These are phyloP conservation scores for Citrus inodora DNA, from an alignment of 345 rosid species.

Conservation along the genomic window DNA sequence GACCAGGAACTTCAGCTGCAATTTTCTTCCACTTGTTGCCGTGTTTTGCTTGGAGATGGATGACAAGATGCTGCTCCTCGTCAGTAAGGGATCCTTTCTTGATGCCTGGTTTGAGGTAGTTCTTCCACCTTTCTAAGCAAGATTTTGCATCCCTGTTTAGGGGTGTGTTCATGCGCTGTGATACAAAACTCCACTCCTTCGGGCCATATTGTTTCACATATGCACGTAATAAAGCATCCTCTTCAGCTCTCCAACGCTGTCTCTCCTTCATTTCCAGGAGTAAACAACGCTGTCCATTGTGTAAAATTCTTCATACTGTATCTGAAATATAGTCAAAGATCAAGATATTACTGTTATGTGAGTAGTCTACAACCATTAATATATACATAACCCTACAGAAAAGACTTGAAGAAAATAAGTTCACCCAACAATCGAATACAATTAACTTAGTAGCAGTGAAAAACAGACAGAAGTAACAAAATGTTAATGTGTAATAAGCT, in stretches of 20 bases:
- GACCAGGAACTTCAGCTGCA: constrained; percentile 96
- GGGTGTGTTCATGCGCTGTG: constrained; percentile 86
- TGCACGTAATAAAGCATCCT: constrained; percentile 78
- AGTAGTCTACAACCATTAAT: background rate
- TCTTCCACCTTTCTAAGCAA: constrained; percentile 95
- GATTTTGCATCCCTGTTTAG: constrained; percentile 91
- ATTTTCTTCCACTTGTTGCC: constrained; percentile 99
- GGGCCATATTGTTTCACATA: constrained; percentile 95
- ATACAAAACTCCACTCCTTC: constrained; percentile 91
- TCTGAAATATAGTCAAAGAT: constrained; percentile 23
- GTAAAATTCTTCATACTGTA: constrained; percentile 47
- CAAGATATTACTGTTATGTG: background rate
- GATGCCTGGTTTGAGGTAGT: constrained; percentile 96
- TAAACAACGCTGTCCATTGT: constrained; percentile 61
- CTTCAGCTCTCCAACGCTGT: constrained; percentile 99
- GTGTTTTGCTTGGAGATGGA: constrained; percentile 86
- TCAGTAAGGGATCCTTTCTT: constrained; percentile 93
- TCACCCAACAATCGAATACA: background rate
- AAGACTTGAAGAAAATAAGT: background rate
- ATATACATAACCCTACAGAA: background rate
- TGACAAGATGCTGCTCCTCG: constrained; percentile 90
- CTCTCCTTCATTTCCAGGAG: constrained; percentile 95
- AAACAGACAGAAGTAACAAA: background rate
- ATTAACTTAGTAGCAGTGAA: background rate
- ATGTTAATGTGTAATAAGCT: background rate